Evolutionary conservation across 2,329 filamentous ascomycete genomes (phyloP).

Genomic region (Xylaria sp.): DNA sequence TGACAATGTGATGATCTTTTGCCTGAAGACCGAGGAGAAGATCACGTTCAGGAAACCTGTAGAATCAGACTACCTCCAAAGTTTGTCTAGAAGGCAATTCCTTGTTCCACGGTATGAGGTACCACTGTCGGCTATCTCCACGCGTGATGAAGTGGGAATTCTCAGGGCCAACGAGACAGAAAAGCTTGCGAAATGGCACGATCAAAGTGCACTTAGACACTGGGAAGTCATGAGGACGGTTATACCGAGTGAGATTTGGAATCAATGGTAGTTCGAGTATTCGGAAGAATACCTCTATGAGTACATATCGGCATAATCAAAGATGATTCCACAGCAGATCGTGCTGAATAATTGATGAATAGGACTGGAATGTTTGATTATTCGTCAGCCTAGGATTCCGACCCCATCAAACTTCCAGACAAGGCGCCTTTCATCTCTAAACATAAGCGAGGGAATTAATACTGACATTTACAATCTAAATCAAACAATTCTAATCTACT

Average conservation of each 20-base stretch:
- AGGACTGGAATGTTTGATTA: conserved; percentile 1
- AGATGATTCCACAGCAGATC: not conserved
- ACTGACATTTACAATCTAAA: not conserved
- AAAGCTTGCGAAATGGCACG: conserved; percentile 76
- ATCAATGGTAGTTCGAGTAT: conserved; percentile 74
- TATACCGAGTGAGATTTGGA: conserved; percentile 82
- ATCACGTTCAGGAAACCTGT: conserved; percentile 75
- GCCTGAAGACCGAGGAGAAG: conserved; percentile 71
- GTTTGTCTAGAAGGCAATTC: conserved; percentile 74
- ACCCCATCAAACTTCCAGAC: not conserved
- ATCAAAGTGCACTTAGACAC: conserved; percentile 81
- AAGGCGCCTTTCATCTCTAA: not conserved
- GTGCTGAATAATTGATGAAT: not conserved
- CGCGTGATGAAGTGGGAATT: conserved; percentile 60
- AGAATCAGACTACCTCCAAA: conserved; percentile 76
- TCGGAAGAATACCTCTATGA: not conserved
- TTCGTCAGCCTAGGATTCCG: not conserved
- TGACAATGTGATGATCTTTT: conserved; percentile 97
- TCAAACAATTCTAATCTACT: not conserved
- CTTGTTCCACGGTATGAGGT: conserved; percentile 80
- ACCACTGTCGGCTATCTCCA: conserved; percentile 61
- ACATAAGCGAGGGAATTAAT: not conserved
- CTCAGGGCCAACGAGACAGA: conserved; percentile 72
- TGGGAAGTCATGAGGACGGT: conserved; percentile 93
- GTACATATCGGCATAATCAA: conserved; percentile 1